Evolutionary conservation across 306 rosid genomes (phyloP), one percentile per base, ranked within the genome.

Genomic region (Rosa lucieae): DNA sequence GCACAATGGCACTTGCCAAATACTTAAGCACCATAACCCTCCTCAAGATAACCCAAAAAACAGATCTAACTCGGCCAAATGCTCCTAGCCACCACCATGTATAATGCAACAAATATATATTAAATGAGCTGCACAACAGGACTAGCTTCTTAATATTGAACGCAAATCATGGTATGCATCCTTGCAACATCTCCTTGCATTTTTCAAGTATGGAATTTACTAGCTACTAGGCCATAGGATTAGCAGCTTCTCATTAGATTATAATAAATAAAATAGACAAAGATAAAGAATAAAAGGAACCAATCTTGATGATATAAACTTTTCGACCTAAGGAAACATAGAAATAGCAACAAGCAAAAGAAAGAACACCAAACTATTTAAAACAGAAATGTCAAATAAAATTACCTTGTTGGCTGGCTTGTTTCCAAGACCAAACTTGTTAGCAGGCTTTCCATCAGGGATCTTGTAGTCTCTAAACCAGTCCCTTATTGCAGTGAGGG

Each of bases 401-500:
- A 42, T 62, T 87, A 94, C 98, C 97, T 88, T 94, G 84, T 90
- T 81, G 63, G 91, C 93, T 37, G 98, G 92, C 82, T 87, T 80
- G 93, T 92, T 92, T 61, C 96, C 97, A 56, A 94, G 97, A 78
- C 98, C 98, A 88, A 94, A 94, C 78, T 82, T 90, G 88, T 94
- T 94, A 68, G 98, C 98, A 72, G 97, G 97, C 84, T 94, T 94
- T 75, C 98, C 98, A 82, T 94, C 98, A 67, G 98, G 98, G 78
- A 90, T 89, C 90, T 94, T 94, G 88, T 94, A 94, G 85, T 94
- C 98, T 87, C 98, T 89, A 82, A 94, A 94, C 97, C 98, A 94
- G 74, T 94, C 88, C 82, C 97, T 90, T 58, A 94, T 90, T 67
- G 97, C 96, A 78, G 94, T 90, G 75, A 94, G 91, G 62, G 97